Percentiles rank a stretch among this genome's conserved stretches.
Evolutionary conservation across 768 basidiomycete genomes (phyloP).

Genomic region (Cyclocybe aegerita): DNA sequence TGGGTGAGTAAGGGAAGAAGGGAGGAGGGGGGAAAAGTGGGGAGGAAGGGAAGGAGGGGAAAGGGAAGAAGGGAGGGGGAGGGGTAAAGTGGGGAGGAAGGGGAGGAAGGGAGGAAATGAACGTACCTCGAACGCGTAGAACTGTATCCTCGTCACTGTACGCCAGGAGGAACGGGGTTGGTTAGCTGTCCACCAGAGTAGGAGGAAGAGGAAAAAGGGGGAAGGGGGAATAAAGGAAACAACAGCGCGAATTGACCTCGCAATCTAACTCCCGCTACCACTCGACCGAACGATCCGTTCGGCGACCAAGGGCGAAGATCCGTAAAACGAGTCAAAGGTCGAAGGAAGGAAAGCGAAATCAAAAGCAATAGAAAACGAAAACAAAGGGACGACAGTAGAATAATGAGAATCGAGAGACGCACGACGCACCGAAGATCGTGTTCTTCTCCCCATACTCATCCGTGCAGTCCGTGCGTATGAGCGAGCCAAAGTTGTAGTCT

Average conservation of each 20-base stretch:
- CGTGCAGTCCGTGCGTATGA: conserved; percentile 79
- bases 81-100: not conserved
- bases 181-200: too few species aligned
- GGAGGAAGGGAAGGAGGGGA: too few species aligned
- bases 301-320: too few species aligned
- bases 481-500: conserved; percentile 95
- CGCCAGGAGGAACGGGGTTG: not conserved
- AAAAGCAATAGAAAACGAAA: conserved; percentile 21
- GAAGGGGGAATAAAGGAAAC: conserved; percentile 16
- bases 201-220: too few species aligned
- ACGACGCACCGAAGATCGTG: conserved; percentile 82
- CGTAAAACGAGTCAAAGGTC: too few species aligned
- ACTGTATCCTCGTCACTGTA: conserved; percentile 41
- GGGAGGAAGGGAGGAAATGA: not conserved
- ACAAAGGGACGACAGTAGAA: not conserved
- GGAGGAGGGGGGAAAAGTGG: too few species aligned
- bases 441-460: conserved; percentile 89
- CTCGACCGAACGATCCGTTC: too few species aligned
- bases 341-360: too few species aligned
- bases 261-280: too few species aligned
- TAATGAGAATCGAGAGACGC: not conserved
- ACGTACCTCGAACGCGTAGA: conserved; percentile 87
- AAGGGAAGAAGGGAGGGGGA: too few species aligned
- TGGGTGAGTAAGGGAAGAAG: too few species aligned
- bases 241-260: too few species aligned